These are phyloP conservation scores for Aspergillus ruber DNA, from an alignment of 2,329 filamentous ascomycete genomes.

Conservation along the genomic window DNA sequence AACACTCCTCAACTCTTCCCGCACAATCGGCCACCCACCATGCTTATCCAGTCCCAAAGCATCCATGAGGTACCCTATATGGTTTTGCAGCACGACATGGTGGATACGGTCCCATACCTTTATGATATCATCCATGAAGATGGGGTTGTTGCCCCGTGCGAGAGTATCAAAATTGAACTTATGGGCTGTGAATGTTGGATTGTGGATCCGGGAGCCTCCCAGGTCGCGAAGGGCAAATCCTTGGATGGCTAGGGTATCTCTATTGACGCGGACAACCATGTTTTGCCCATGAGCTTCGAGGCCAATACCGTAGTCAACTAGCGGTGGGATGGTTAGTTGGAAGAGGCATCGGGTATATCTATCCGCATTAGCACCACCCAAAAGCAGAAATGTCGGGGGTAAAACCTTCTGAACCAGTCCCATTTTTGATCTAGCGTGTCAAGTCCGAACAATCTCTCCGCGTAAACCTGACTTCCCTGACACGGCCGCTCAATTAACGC, in stretches of 20 bases:
- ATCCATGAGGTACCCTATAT: slow-evolving; percentile 6
- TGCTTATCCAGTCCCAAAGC: slow-evolving; percentile 6
- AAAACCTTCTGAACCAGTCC: not conserved
- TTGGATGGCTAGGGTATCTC: not conserved
- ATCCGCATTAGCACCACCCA: not conserved
- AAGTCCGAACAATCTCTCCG: not conserved
- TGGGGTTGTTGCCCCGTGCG: no score
- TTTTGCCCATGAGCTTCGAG: not conserved
- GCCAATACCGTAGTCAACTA: not conserved
- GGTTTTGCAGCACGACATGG: slow-evolving; percentile 8
- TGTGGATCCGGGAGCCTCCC: not conserved
- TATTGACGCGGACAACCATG: not conserved
- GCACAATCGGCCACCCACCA: slow-evolving; percentile 9
- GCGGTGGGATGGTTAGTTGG: not conserved
- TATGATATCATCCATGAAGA: slow-evolving; percentile 2
- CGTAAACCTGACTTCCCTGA: not conserved
- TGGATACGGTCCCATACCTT: slow-evolving; percentile 10
- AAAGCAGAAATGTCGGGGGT: not conserved
- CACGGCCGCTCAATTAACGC: not conserved
- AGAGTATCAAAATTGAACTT: not conserved
- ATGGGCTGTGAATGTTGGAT: not conserved
- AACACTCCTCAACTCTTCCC: not conserved
- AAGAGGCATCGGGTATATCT: not conserved
- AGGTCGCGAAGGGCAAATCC: not conserved
- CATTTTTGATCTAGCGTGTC: not conserved